phyloP scores from a whole-genome alignment of 2,329 filamentous ascomycete genomes.

The Juglanconis sp. region DNA sequence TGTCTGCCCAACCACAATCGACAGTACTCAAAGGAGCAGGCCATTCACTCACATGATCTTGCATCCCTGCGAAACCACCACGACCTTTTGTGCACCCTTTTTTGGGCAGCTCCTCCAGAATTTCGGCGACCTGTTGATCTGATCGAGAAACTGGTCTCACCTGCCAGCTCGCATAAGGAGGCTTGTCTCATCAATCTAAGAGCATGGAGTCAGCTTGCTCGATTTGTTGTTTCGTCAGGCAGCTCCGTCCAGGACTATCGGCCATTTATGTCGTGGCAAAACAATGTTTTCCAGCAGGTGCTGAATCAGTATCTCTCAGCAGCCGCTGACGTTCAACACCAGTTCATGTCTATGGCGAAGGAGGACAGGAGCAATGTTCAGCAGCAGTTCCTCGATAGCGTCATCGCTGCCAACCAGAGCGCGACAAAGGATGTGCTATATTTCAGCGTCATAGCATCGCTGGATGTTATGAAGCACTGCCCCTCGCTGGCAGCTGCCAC shows the following conservation, averaged over 20 bases:
- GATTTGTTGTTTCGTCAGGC: slow-evolving; percentile 51
- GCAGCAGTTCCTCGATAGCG: slow-evolving; percentile 43
- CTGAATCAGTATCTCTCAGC: slow-evolving; percentile 56
- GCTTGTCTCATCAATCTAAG: slow-evolving; percentile 62
- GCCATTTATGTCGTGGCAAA: slow-evolving; percentile 55
- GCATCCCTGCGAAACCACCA: slow-evolving; percentile 66
- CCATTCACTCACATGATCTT: slow-evolving; percentile 57
- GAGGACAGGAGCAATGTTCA: slow-evolving; percentile 41
- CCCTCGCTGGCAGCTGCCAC: slow-evolving; percentile 44
- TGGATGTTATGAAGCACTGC: slow-evolving; percentile 49
- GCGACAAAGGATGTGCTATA: slow-evolving; percentile 52
- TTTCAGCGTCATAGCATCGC: slow-evolving; percentile 44
- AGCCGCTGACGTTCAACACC: slow-evolving; percentile 53
- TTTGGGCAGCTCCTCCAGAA: slow-evolving; percentile 58
- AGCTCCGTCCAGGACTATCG: slow-evolving; percentile 39
- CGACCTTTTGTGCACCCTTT: slow-evolving; percentile 64
- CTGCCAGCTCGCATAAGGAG: slow-evolving; percentile 62
- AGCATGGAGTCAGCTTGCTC: slow-evolving; percentile 60
- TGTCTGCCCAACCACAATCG: slow-evolving; percentile 65
- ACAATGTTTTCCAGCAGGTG: slow-evolving; percentile 54
- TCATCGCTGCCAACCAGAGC: slow-evolving; percentile 50
- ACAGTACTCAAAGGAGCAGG: slow-evolving; percentile 61
- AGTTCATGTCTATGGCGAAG: slow-evolving; percentile 48
- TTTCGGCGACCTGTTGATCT: slow-evolving; percentile 51
- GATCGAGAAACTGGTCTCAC: slow-evolving; percentile 57